phyloP scores from a whole-genome alignment of 108 stramenopile genomes.

The Skeletonema menzelii region DNA sequence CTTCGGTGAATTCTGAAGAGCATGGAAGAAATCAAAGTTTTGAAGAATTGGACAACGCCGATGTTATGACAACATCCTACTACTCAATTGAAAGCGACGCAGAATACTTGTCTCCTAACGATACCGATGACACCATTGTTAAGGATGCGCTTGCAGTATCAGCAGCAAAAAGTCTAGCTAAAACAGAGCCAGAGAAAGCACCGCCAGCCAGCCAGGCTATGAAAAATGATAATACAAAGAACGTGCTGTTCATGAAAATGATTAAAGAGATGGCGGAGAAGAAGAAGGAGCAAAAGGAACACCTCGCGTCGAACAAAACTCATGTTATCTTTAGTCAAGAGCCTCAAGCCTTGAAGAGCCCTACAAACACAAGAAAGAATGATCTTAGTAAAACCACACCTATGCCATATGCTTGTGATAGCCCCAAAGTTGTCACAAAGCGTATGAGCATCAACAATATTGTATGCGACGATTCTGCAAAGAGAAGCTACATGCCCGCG shows the following conservation, averaged over 20 bases:
- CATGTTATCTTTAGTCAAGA: not conserved
- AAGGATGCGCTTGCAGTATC: not conserved
- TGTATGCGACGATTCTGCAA: not conserved
- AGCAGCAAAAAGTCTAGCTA: not conserved
- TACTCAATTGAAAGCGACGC: not conserved
- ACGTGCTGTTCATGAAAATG: not conserved
- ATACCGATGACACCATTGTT: not conserved
- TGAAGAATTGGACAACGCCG: not conserved
- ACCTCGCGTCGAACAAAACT: not conserved
- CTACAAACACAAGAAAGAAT: not conserved
- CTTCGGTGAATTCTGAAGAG: not conserved
- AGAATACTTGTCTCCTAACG: not conserved
- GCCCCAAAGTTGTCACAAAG: not conserved
- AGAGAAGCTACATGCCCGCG: slow-evolving; percentile 4
- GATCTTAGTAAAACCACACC: not conserved
- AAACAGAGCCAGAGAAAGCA: not conserved
- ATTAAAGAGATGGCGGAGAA: not conserved
- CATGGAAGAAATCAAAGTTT: not conserved
- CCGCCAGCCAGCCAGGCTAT: not conserved
- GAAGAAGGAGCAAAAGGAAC: not conserved
- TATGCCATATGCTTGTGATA: not conserved
- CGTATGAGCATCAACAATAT: slow-evolving; percentile 10
- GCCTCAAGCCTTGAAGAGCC: not conserved
- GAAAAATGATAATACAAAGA: not conserved
- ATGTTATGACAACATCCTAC: not conserved